Conservation (phyloP, 192 early-diverging fungal species). For the Coemansia sp. region DNA sequence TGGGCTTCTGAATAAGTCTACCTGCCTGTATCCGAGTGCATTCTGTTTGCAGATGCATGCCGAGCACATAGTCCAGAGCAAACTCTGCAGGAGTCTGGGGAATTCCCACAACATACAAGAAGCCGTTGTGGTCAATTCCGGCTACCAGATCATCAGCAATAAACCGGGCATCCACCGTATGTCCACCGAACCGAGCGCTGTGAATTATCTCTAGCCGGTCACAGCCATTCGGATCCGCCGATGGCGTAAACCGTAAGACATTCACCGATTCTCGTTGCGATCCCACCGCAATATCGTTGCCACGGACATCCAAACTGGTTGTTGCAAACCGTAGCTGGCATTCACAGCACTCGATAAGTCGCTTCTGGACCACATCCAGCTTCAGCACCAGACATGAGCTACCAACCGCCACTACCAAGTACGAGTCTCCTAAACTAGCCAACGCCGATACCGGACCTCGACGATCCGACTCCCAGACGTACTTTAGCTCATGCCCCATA, state of each 20-base stretch:
- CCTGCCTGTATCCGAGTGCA: slow-evolving; percentile 27
- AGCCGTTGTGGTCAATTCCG: slow-evolving; percentile 29
- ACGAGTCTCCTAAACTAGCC: slow-evolving; percentile 35
- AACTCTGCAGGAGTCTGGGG: slow-evolving; percentile 23
- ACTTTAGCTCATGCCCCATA: slow-evolving; percentile 30
- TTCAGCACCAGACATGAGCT: slow-evolving; percentile 26
- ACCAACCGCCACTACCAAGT: slow-evolving; percentile 30
- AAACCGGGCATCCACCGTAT: slow-evolving; percentile 34
- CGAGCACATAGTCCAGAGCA: slow-evolving; percentile 32
- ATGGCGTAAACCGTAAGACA: slow-evolving; percentile 25
- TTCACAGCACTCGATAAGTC: slow-evolving; percentile 46
- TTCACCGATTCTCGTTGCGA: slow-evolving; percentile 35
- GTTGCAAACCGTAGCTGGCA: slow-evolving; percentile 23
- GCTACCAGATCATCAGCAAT: slow-evolving; percentile 17
- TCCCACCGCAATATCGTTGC: slow-evolving; percentile 23
- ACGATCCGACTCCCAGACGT: slow-evolving; percentile 45
- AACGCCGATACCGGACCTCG: slow-evolving; percentile 24
- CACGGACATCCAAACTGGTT: slow-evolving; percentile 30
- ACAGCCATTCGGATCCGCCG: background rate
- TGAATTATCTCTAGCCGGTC: slow-evolving; percentile 20
- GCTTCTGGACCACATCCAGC: slow-evolving; percentile 28
- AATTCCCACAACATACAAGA: slow-evolving; percentile 21
- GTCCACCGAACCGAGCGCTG: slow-evolving; percentile 29
- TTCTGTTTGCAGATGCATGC: slow-evolving; percentile 27
- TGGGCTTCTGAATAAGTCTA: slow-evolving; percentile 10